Percentiles rank a stretch among this genome's conserved stretches.
These are phyloP conservation scores for Candida methanosorbosa DNA, from an alignment of 805 yeast genomes.

Conservation along the genomic window DNA sequence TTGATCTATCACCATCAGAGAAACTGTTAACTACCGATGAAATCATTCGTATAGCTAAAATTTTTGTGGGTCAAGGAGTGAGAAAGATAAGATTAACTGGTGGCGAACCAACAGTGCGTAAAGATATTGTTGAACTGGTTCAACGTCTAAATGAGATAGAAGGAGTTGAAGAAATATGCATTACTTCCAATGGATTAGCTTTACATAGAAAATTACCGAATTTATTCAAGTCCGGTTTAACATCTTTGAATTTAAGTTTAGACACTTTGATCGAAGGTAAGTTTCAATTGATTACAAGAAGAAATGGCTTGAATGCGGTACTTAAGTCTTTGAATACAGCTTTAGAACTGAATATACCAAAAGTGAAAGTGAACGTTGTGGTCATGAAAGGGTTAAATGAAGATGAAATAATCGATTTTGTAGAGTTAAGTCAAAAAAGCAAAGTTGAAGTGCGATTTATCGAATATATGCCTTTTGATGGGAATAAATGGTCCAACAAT, in stretches of 20 bases:
- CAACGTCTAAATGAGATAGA: conserved; percentile 24
- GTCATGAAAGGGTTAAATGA: conserved; percentile 42
- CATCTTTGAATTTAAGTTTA: conserved; percentile 37
- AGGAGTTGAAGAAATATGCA: conserved; percentile 40
- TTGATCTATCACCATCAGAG: conserved; percentile 35
- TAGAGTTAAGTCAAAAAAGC: conserved; percentile 27
- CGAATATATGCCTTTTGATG: conserved; percentile 53
- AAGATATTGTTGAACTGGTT: conserved; percentile 38
- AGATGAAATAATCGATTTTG: conserved; percentile 42
- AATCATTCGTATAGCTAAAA: conserved; percentile 30
- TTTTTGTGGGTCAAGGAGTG: conserved; percentile 43
- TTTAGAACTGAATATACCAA: conserved; percentile 32
- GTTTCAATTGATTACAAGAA: conserved; percentile 37
- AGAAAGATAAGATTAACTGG: conserved; percentile 44
- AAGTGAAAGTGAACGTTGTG: conserved; percentile 41
- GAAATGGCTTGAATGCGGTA: conserved; percentile 40
- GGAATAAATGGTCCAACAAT: conserved; percentile 39
- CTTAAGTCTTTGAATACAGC: conserved; percentile 35
- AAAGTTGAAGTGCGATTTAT: conserved; percentile 43
- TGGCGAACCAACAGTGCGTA: conserved; percentile 48
- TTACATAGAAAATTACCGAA: conserved; percentile 37
- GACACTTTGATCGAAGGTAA: conserved; percentile 47
- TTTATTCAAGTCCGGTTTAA: conserved; percentile 33
- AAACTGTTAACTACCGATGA: conserved; percentile 34
- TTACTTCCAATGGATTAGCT: conserved; percentile 45